These are phyloP conservation scores for Triticum monococcum DNA, from an alignment of 176 grass and related monocot genomes.

Conservation along the genomic window DNA sequence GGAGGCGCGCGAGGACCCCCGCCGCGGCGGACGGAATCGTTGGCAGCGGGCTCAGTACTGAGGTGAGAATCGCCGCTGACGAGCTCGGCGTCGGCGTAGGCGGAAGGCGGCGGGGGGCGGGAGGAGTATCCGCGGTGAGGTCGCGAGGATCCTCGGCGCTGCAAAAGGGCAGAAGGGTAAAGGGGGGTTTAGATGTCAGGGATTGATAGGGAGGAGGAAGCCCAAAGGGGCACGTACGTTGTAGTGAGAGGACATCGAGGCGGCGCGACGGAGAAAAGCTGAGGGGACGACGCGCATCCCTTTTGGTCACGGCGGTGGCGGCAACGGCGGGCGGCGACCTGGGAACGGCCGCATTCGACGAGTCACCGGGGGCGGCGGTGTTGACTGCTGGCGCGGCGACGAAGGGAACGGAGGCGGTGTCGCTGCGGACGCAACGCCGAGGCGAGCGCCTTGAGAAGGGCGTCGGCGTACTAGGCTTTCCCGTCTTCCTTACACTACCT, in stretches of 20 bases:
- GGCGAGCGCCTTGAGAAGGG: background rate
- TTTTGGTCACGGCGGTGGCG: background rate
- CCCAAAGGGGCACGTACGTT: constrained; percentile 6
- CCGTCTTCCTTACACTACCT: background rate
- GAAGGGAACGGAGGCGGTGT: background rate
- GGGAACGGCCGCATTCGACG: constrained; percentile 32
- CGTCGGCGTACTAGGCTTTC: background rate
- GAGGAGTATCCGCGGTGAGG: constrained; percentile 20
- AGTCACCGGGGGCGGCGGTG: constrained; percentile 12
- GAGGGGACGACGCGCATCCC: constrained; percentile 37
- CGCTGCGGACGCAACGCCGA: background rate
- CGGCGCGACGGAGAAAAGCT: constrained; percentile 28
- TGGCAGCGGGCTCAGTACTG: constrained; percentile 33
- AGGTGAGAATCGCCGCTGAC: constrained; percentile 46
- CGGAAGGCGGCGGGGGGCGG: constrained; percentile 15
- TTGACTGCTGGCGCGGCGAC: constrained; percentile 3
- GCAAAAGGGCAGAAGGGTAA: constrained; percentile 16
- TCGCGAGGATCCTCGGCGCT: constrained; percentile 40
- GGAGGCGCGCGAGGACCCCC: constrained; percentile 12
- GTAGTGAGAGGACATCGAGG: constrained; percentile 48
- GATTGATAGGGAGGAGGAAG: background rate
- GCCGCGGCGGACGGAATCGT: constrained; percentile 34
- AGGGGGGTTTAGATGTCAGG: constrained; percentile 10
- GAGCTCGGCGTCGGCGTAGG: constrained; percentile 4
- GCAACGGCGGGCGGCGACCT: background rate